phyloP scores from a whole-genome alignment of 2,329 filamentous ascomycete genomes.

The Scedosporium aurantiacum region DNA sequence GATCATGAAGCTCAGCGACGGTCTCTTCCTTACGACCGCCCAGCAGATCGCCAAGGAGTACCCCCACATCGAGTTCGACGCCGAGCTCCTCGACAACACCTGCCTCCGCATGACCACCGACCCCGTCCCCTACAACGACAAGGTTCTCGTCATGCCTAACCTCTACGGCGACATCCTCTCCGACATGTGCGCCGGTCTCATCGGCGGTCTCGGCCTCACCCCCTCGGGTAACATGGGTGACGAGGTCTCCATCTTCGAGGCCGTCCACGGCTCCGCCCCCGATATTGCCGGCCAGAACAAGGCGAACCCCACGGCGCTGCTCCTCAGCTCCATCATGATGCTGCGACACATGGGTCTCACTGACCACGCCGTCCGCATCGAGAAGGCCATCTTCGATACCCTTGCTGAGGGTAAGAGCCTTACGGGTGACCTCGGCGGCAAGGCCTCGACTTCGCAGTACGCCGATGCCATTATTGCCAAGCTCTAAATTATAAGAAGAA shows the following conservation, averaged over 20 bases:
- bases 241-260: conserved; percentile 99
- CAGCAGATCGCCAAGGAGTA: conserved; percentile 86
- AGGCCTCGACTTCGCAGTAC: conserved; percentile 92
- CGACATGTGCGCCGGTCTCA: conserved; percentile 98
- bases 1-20: conserved; percentile 99
- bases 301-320: conserved; percentile 92
- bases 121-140: conserved; percentile 94
- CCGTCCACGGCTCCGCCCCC: conserved; percentile 92
- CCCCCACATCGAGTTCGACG: conserved; percentile 91
- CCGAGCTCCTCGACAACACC: conserved; percentile 96
- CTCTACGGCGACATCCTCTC: conserved; percentile 99
- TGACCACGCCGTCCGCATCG: conserved; percentile 76
- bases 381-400: conserved; percentile 90
- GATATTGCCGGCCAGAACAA: conserved; percentile 94
- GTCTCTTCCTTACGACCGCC: conserved; percentile 87
- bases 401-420: conserved; percentile 92
- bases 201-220: conserved; percentile 92
- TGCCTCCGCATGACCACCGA: conserved; percentile 98
- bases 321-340: conserved; percentile 99
- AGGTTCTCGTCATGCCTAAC: conserved; percentile 97
- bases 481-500: conserved; percentile 30
- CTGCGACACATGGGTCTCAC: conserved; percentile 92
- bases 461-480: conserved; percentile 76
- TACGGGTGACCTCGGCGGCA: conserved; percentile 92
- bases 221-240: conserved; percentile 98